Base-by-base conservation (phyloP, 306 rosid genomes). In the Crataegus laevigata region DNA sequence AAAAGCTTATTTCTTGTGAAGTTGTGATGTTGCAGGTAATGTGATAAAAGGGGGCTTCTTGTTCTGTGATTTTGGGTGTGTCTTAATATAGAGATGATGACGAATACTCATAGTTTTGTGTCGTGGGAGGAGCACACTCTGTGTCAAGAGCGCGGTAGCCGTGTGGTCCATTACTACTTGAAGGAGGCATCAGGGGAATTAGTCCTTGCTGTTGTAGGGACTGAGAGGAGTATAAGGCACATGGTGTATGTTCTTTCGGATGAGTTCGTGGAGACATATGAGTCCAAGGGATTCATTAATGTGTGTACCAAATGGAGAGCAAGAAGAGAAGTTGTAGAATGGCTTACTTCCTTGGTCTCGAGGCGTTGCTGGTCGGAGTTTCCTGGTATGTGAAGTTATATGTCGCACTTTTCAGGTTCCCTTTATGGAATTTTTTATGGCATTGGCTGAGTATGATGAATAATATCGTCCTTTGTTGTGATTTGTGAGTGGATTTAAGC, bases 181-280 rank as follows among this genome's bases (percentile, higher is more conserved):
- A 92, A 83, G 87, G 87, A 82, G 76, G 84, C 62, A 21, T 61
- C 77, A 0, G 97, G 91, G 75, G 61, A 84, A 72, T 82, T 81
- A 13, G 88, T 85, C 26, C 91, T 88, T 67, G 93, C 93, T 38
- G 91, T 92, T 66, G 78, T 90, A 50, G 97, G 97, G 68, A 92
- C 96, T 17, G 97, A 90, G 93, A 90, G 93, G 87, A 92, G 97
- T 61, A 85, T 92, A 73, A 84, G 97, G 81, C 97, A 92, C 77
- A 92, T 92, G 97, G 72, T 87, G 85, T 92, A 90, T 79, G 93
- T 88, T 72, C 86, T 88, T 57, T 82, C 90, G 6, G 90, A 85
- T 26, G 84, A 84, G 7, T 90, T 92, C 47, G 72, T 90, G 82
- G 69, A 74, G 78, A 79, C 79, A 47, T 87, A 80, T 32, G 90